Conservation (phyloP, 441 rosid species). For the Dalechampia spathulata region DNA sequence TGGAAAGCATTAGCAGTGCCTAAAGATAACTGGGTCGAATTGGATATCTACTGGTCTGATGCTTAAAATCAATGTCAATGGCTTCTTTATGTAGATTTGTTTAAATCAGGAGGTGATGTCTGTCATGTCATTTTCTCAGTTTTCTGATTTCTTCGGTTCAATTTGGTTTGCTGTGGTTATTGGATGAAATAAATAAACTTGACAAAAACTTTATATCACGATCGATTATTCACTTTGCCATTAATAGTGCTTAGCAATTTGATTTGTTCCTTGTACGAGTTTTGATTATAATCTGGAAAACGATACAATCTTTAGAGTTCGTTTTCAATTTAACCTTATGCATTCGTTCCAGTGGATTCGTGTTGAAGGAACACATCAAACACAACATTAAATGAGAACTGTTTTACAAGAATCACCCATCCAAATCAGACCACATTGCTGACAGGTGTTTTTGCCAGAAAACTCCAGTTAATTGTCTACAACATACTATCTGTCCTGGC, state of each 20-base stretch:
- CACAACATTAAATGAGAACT: not conserved
- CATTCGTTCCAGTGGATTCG: not conserved
- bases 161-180: no score
- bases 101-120: not conserved
- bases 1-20: slow-evolving; percentile 14
- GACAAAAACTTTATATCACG: no score
- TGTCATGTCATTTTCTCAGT: not conserved
- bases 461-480: slow-evolving; percentile 23
- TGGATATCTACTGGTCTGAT: slow-evolving; percentile 8
- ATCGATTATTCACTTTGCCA: no score
- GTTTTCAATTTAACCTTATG: no score
- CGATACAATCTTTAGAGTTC: no score
- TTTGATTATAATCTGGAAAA: no score
- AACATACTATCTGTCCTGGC: slow-evolving; percentile 77
- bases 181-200: no score
- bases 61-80: not conserved
- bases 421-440: slow-evolving; percentile 9
- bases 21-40: not conserved
- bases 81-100: not conserved
- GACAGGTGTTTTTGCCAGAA: slow-evolving; percentile 9
- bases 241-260: no score
- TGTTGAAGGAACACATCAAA: slow-evolving; percentile 3
- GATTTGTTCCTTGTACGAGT: no score
- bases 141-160: no score
- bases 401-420: slow-evolving; percentile 14